These are phyloP conservation scores for Aspergillus ellipticus DNA, from an alignment of 495 filamentous ascomycete species.

Conservation along the genomic window DNA sequence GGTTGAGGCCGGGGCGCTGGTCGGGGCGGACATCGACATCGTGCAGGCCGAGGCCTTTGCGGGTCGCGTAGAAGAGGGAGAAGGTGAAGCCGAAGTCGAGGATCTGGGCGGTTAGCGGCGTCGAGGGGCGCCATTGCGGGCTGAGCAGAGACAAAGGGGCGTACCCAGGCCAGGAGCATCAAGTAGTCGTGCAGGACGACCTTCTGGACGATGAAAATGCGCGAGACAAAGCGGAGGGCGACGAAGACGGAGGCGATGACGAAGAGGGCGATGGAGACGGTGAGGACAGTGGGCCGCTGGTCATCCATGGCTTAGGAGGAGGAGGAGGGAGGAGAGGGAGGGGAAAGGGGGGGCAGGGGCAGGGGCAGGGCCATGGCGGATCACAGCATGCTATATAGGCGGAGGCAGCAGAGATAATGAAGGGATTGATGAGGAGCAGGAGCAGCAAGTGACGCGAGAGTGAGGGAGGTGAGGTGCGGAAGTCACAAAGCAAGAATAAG, in stretches of 20 bases:
- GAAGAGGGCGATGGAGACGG: constrained; percentile 69
- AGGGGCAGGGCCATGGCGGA: constrained; percentile 1
- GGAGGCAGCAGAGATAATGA: too few relatives aligned
- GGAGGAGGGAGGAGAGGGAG: background rate
- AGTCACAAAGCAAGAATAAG: background rate
- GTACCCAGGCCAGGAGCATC: constrained; percentile 79
- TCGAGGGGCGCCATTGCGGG: background rate
- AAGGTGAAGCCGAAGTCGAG: constrained; percentile 75
- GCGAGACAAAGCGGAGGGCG: constrained; percentile 64
- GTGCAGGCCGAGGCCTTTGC: constrained; percentile 73
- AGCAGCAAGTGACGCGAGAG: background rate
- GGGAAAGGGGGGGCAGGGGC: background rate
- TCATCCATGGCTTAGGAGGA: constrained; percentile 39
- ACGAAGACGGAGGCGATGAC: constrained; percentile 68
- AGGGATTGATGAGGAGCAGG: background rate
- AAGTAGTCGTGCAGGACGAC: constrained; percentile 76
- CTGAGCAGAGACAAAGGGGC: constrained; percentile 13
- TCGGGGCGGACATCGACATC: constrained; percentile 54
- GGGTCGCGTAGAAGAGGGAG: constrained; percentile 68
- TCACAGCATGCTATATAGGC: background rate
- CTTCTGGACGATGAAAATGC: constrained; percentile 66
- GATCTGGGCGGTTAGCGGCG: constrained; percentile 32
- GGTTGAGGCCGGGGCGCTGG: constrained; percentile 50
- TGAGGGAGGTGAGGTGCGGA: too few relatives aligned
- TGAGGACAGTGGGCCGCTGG: constrained; percentile 65